phyloP scores from a whole-genome alignment of 176 grass and related monocot species.

The Stipa capillata region DNA sequence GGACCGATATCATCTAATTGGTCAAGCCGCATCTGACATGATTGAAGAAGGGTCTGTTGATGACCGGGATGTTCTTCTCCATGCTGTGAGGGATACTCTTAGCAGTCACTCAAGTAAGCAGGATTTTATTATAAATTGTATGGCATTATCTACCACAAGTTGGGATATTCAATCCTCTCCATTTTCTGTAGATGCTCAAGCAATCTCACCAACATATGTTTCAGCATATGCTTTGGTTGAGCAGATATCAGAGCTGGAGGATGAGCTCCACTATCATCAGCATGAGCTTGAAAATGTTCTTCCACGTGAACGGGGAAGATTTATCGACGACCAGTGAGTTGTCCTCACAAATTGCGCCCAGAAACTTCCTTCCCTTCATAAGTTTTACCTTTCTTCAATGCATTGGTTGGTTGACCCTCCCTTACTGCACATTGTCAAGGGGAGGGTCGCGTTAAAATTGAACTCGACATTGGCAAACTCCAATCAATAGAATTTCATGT shows the following conservation, averaged over 20 bases:
- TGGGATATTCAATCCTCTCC: slow-evolving; percentile 3
- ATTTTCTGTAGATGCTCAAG: slow-evolving; percentile 45
- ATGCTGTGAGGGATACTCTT: slow-evolving; percentile 73
- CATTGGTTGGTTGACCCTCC: background rate
- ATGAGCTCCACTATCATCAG: slow-evolving; percentile 62
- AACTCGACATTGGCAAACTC: background rate
- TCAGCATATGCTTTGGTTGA: slow-evolving; percentile 83
- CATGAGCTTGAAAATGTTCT: slow-evolving; percentile 76
- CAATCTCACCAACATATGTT: slow-evolving; percentile 53
- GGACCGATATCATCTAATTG: slow-evolving; percentile 61
- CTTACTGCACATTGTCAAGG: background rate
- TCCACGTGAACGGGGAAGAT: slow-evolving; percentile 77
- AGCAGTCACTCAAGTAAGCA: slow-evolving; percentile 64
- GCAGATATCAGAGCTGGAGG: slow-evolving; percentile 59
- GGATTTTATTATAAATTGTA: background rate
- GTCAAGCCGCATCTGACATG: slow-evolving; percentile 53
- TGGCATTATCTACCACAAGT: background rate
- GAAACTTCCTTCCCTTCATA: background rate
- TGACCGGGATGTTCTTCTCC: slow-evolving; percentile 75
- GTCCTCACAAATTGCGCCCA: background rate
- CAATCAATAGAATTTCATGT: background rate
- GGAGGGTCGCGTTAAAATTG: background rate
- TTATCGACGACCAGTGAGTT: slow-evolving; percentile 63
- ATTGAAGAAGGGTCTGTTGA: slow-evolving; percentile 87
- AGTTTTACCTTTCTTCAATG: background rate